These are phyloP conservation scores for Jamesozyma piceae DNA, from an alignment of 805 yeast species.

Conservation along the genomic window DNA sequence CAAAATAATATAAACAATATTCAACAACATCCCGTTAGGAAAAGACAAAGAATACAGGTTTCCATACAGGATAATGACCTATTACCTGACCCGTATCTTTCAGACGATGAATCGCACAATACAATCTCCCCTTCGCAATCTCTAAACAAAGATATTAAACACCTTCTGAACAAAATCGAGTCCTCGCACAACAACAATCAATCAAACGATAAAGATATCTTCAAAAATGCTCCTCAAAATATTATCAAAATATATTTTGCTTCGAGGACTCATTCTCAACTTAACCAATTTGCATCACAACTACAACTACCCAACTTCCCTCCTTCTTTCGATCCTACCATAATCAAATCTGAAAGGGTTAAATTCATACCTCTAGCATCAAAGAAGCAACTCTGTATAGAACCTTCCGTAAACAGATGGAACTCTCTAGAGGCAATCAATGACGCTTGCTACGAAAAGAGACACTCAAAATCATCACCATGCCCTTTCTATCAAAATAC, in stretches of 20 bases:
- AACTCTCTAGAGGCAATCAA: constrained; percentile 49
- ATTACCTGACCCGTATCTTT: constrained; percentile 16
- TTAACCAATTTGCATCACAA: constrained; percentile 71
- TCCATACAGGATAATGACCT: constrained; percentile 25
- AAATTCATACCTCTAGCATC: constrained; percentile 74
- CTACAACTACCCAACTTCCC: constrained; percentile 53
- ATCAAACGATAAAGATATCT: constrained; percentile 8
- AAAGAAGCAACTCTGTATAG: constrained; percentile 74
- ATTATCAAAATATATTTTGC: constrained; percentile 54
- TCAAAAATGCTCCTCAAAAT: constrained; percentile 20
- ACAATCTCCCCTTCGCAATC: neutral
- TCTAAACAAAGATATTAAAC: constrained; percentile 36
- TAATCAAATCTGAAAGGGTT: constrained; percentile 37
- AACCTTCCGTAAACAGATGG: constrained; percentile 47
- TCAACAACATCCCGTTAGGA: constrained; percentile 9
- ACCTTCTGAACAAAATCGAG: constrained; percentile 38
- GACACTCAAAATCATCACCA: constrained; percentile 35
- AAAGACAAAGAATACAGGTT: constrained; percentile 17
- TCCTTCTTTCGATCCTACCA: constrained; percentile 37
- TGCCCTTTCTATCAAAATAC: constrained; percentile 26
- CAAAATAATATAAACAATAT: neutral
- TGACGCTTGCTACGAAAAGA: constrained; percentile 67
- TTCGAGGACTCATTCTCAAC: constrained; percentile 86
- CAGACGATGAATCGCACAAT: constrained; percentile 22
- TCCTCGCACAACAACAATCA: constrained; percentile 10